phyloP scores from a whole-genome alignment of 1,284 basidiomycete species.

The Ceratobasidium sp. region DNA sequence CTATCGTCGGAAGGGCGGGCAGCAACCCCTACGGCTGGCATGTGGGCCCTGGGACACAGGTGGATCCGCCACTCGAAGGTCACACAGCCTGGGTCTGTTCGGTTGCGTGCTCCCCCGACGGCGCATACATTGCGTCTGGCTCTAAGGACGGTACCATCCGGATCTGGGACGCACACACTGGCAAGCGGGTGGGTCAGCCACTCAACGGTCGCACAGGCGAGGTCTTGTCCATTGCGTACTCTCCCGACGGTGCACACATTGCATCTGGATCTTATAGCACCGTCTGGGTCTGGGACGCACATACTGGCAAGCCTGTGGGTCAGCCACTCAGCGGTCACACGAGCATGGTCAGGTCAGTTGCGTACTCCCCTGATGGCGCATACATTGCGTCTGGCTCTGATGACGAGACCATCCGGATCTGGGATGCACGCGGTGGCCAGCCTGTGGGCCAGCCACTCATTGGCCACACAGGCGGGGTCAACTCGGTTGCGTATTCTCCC shows the following conservation, averaged over 20 bases:
- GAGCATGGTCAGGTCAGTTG: not conserved
- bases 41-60: too few relatives aligned
- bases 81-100: not conserved
- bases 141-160: conserved; percentile 12
- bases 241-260: not conserved
- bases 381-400: too few relatives aligned
- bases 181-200: not conserved
- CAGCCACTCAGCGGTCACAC: not conserved
- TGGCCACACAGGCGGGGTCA: not conserved
- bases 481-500: conserved; percentile 34
- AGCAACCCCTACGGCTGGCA: not conserved
- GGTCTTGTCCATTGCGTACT: not conserved
- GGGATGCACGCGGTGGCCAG: too few relatives aligned
- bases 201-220: too few relatives aligned
- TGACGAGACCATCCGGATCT: too few relatives aligned
- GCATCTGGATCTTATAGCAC: not conserved
- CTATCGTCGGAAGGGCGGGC: too few relatives aligned
- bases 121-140: conserved; percentile 9
- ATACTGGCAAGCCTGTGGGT: not conserved
- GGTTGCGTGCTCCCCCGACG: conserved; percentile 30
- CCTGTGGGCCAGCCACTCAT: not conserved
- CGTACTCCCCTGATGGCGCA: not conserved
- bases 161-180: conserved; percentile 6
- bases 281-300: not conserved
- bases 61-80: too few relatives aligned